phyloP scores from a whole-genome alignment of 2,329 filamentous ascomycete genomes.

The Cryphonectria japonica region DNA sequence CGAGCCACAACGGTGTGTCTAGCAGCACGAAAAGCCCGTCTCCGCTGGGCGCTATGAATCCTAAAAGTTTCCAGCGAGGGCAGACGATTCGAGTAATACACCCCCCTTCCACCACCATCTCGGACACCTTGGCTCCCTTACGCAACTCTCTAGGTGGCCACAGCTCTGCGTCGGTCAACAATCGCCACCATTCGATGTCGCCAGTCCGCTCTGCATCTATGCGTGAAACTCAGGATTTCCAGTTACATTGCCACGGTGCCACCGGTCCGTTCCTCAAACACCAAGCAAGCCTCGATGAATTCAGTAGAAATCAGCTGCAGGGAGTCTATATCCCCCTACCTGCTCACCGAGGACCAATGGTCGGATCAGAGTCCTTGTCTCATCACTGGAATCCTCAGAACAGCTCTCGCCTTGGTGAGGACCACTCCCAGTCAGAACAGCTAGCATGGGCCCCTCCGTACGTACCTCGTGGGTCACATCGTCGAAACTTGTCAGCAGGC shows the following conservation, averaged over 20 bases:
- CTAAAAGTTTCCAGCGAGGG: conserved; percentile 32
- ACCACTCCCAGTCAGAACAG: conserved; percentile 38
- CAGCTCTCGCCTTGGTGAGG: conserved; percentile 33
- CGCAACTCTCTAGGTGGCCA: conserved; percentile 34
- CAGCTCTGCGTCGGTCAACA: conserved; percentile 35
- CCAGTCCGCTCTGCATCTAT: conserved; percentile 32
- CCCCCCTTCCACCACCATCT: conserved; percentile 33
- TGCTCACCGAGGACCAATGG: conserved; percentile 10
- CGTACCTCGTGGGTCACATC: conserved; percentile 41
- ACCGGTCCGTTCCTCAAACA: conserved; percentile 27
- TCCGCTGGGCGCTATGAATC: conserved; percentile 32
- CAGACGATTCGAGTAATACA: conserved; percentile 25
- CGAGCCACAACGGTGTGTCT: conserved; percentile 39
- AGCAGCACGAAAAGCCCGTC: conserved; percentile 32
- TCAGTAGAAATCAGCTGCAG: conserved; percentile 15
- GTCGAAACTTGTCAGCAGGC: conserved; percentile 44
- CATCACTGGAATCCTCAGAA: conserved; percentile 34
- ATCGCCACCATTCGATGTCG: conserved; percentile 40
- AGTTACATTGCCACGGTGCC: conserved; percentile 24
- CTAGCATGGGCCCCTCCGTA: conserved; percentile 40
- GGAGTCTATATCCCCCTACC: conserved; percentile 2
- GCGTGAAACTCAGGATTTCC: conserved; percentile 28
- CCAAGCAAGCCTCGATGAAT: conserved; percentile 17
- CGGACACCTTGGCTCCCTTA: conserved; percentile 37
- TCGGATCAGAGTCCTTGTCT: neutral